phyloP scores from a whole-genome alignment of 2,329 filamentous ascomycete species.

The Fusarium verrucosum region DNA sequence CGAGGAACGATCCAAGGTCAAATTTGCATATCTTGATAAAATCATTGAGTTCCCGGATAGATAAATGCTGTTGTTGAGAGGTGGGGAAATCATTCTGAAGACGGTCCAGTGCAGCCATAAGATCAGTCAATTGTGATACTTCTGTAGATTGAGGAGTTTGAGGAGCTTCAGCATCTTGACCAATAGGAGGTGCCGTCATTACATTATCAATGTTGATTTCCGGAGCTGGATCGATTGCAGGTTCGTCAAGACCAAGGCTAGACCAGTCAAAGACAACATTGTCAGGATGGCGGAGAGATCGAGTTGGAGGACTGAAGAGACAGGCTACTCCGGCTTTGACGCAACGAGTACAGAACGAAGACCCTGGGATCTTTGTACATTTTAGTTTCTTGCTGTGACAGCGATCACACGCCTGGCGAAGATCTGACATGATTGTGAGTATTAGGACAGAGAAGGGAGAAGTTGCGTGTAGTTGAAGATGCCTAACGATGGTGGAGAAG shows the following conservation, averaged over 20 bases:
- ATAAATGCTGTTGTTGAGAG: slow-evolving; percentile 27
- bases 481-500: background rate
- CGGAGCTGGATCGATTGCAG: background rate
- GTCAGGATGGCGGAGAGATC: slow-evolving; percentile 31
- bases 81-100: slow-evolving; percentile 27
- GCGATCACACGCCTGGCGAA: slow-evolving; percentile 53
- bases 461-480: background rate
- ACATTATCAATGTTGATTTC: background rate
- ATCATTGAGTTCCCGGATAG: slow-evolving; percentile 38
- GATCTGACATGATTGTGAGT: slow-evolving; percentile 32
- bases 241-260: slow-evolving; percentile 22
- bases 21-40: slow-evolving; percentile 41
- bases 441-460: background rate
- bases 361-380: slow-evolving; percentile 53
- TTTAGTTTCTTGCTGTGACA: slow-evolving; percentile 60
- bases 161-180: background rate
- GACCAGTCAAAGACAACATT: slow-evolving; percentile 36
- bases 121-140: slow-evolving; percentile 30
- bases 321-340: slow-evolving; percentile 53
- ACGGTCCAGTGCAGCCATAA: slow-evolving; percentile 40
- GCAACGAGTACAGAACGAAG: slow-evolving; percentile 53
- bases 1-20: slow-evolving; percentile 44
- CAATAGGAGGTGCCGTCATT: slow-evolving; percentile 16
- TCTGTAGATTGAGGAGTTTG: background rate
- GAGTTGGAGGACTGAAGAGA: slow-evolving; percentile 54